These are phyloP conservation scores for Monosporascus sp. DNA, from an alignment of 2,329 filamentous ascomycete genomes.

Conservation along the genomic window DNA sequence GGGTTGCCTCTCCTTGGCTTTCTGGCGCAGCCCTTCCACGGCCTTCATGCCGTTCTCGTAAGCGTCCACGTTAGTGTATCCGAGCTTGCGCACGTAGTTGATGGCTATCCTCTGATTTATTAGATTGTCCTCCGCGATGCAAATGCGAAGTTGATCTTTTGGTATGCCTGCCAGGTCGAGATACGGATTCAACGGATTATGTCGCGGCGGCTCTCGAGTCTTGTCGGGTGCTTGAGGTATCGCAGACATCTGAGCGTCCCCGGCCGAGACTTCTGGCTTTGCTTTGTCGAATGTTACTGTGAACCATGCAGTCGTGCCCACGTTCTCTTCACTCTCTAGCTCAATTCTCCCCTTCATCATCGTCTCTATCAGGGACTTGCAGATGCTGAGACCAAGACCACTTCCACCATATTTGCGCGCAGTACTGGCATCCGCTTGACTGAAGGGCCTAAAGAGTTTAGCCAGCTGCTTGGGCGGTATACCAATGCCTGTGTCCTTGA, in stretches of 20 bases:
- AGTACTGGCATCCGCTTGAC: slow-evolving; percentile 85
- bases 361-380: slow-evolving; percentile 88
- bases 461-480: slow-evolving; percentile 77
- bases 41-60: slow-evolving; percentile 88
- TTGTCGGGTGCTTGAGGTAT: slow-evolving; percentile 36
- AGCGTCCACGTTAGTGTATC: slow-evolving; percentile 75
- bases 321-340: slow-evolving; percentile 68
- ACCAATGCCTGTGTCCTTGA: slow-evolving; percentile 85
- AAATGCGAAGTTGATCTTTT: slow-evolving; percentile 75
- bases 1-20: slow-evolving; percentile 64
- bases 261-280: slow-evolving; percentile 51
- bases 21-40: slow-evolving; percentile 74
- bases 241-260: slow-evolving; percentile 41
- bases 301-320: slow-evolving; percentile 71
- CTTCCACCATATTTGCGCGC: slow-evolving; percentile 89
- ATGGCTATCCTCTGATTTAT: slow-evolving; percentile 95
- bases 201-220: slow-evolving; percentile 19
- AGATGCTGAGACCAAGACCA: slow-evolving; percentile 85
- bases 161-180: slow-evolving; percentile 68
- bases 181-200: slow-evolving; percentile 38
- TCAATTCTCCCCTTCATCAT: slow-evolving; percentile 85
- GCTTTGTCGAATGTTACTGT: slow-evolving; percentile 83
- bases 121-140: slow-evolving; percentile 90
- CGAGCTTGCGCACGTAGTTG: slow-evolving; percentile 80
- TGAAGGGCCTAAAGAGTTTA: slow-evolving; percentile 88